Base-by-base conservation (phyloP, 1,139 yeast species). In the Wickerhamomyces sp. region DNA sequence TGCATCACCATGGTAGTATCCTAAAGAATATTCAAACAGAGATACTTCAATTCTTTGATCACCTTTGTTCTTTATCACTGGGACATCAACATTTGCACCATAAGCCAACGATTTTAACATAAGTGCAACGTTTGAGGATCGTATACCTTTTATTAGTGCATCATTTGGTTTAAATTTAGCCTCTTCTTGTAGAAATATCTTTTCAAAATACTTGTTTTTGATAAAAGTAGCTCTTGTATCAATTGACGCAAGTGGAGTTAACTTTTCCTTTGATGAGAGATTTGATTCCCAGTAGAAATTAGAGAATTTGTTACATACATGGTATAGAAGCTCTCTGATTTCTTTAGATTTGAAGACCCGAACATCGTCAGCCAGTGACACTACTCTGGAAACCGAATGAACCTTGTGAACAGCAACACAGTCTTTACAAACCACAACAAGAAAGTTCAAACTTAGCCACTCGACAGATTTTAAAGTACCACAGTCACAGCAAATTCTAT, bases 391-490 rank as follows among this genome's bases (percentile, higher is more conserved):
- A 5, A 87, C 68, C 47, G 80, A 84, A 0, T 81, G 64, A 0
- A 95, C 95, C 45, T 94, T 74, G 61, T 90, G 97, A 0, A 72
- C 69, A 2, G 77, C 76, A 0, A 96, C 82, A 55, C 97, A 90
- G 36, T 82, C 80, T 31, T 88, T 81, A 60, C 97, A 90, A 31
- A 90, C 68, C 10, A 84, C 76, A 19, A 80, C 78, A 42, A 88
- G 64, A 37, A 83, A 64, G 54, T 86, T 90, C 46, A 88, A 69
- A 0, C 96, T 85, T 5, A 90, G 75, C 97, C 97, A 90, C 53
- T 89, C 97, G 9, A 87, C 95, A 25, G 73, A 64, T 9, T 74
- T 77, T 0, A 64, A 53, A 3, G 76, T 58, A 0, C 83, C 82
- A 66, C 97, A 90, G 55, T 90, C 97, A 10, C 88, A 85, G 61